Evolutionary conservation across 208 protist species (phyloP).

Genomic region (Tritrichomonas musculus): DNA sequence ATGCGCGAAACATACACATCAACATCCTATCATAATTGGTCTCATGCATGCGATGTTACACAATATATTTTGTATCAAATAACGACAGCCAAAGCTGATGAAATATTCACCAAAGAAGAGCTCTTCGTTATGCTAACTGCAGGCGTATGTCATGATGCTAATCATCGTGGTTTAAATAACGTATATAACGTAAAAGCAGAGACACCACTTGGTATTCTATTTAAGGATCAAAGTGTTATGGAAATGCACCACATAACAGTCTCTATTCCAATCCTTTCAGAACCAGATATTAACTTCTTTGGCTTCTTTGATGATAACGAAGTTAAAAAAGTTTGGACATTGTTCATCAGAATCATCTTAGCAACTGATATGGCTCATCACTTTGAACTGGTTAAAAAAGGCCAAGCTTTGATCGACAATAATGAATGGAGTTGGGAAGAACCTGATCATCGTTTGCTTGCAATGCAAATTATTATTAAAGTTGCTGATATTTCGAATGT

Average conservation of each 20-base stretch:
- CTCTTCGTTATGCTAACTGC: conserved; percentile 69
- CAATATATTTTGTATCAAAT: conserved; percentile 53
- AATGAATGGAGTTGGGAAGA: background rate
- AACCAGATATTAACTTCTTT: conserved; percentile 44
- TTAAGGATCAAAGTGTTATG: conserved; percentile 58
- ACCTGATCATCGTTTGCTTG: background rate
- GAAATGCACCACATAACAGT: conserved; percentile 57
- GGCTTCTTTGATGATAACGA: conserved; percentile 35
- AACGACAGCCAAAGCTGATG: conserved; percentile 51
- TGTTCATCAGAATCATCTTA: conserved; percentile 50
- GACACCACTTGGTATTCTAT: conserved; percentile 67
- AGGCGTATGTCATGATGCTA: conserved; percentile 83
- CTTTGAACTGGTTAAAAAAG: conserved; percentile 41
- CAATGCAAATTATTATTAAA: background rate
- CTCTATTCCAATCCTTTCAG: conserved; percentile 40
- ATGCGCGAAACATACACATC: conserved; percentile 29
- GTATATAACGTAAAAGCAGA: conserved; percentile 79
- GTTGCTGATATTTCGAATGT: conserved; percentile 20
- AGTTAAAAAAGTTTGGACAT: conserved; percentile 42
- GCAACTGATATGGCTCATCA: conserved; percentile 56
- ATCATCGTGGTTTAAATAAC: conserved; percentile 89
- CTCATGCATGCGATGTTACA: conserved; percentile 60
- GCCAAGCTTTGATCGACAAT: background rate
- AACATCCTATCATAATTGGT: conserved; percentile 64
- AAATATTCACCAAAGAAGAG: conserved; percentile 61